Percentiles rank a stretch among this genome's conserved stretches.
phyloP scores from a whole-genome alignment of 2,329 filamentous ascomycete species.

The Neonectria ditissima region DNA sequence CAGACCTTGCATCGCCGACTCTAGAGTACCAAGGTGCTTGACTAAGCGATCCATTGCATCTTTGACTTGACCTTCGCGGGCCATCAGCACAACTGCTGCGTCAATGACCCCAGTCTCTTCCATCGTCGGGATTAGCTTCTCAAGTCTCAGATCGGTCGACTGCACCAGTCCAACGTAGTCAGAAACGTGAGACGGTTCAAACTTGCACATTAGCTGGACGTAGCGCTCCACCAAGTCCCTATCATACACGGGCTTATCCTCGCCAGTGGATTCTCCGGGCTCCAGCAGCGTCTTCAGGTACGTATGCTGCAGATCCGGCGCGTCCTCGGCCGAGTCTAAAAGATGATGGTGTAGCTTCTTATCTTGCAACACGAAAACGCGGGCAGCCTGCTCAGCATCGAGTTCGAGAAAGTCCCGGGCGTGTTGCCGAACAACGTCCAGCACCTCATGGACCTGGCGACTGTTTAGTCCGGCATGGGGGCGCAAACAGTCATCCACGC shows the following conservation, averaged over 20 bases:
- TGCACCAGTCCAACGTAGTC: slow-evolving; percentile 84
- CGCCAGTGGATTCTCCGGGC: slow-evolving; percentile 55
- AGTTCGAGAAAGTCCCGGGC: slow-evolving; percentile 75
- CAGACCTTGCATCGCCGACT: slow-evolving; percentile 81
- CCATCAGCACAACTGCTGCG: slow-evolving; percentile 91
- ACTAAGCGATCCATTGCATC: slow-evolving; percentile 87
- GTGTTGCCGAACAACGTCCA: slow-evolving; percentile 73
- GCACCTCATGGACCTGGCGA: slow-evolving; percentile 80
- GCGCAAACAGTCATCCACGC: slow-evolving; percentile 80
- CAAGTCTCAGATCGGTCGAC: slow-evolving; percentile 81
- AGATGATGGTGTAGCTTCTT: slow-evolving; percentile 75
- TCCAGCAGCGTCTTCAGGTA: slow-evolving; percentile 85
- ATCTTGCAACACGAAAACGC: slow-evolving; percentile 71
- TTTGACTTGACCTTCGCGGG: slow-evolving; percentile 84
- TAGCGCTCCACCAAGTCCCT: slow-evolving; percentile 83
- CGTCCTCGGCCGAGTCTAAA: slow-evolving; percentile 70
- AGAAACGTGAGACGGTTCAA: slow-evolving; percentile 83
- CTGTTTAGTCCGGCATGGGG: slow-evolving; percentile 71
- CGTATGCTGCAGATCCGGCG: slow-evolving; percentile 75
- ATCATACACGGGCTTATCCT: slow-evolving; percentile 53
- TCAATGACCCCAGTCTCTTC: slow-evolving; percentile 92
- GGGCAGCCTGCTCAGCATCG: slow-evolving; percentile 73
- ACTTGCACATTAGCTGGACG: slow-evolving; percentile 90
- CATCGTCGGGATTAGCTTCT: slow-evolving; percentile 85
- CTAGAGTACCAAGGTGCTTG: slow-evolving; percentile 82